Base-by-base conservation (phyloP, 768 basidiomycete species). In the Russula lepida region DNA sequence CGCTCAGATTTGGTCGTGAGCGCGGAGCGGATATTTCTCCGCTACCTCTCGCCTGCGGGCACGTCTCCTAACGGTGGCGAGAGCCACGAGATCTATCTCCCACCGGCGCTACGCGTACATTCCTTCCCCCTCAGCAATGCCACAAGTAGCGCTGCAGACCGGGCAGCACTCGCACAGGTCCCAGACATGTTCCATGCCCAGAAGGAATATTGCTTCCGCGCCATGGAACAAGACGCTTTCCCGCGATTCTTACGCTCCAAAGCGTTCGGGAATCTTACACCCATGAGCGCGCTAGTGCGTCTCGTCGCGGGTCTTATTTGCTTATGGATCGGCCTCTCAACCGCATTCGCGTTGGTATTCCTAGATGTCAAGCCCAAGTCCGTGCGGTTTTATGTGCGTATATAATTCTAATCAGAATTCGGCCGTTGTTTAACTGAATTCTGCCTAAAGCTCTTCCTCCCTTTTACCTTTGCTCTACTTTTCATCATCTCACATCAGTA, bases 51-150 rank as follows among this genome's bases (percentile, higher is more conserved):
- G 6, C 89, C 88, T 6, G 84, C 83, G 35, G 82, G 79, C n/a
- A 86, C 84, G 69, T 81, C 84, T 19, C 81, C 88, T 7, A 84
- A 89, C 64, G 84, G 87, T 17, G 83, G 84, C 13, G 90, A 94
- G 71, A 95, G 93, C 74, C 95, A 98, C 72, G 95, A 98, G 77
- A 95, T 99, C 53, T 98, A 98, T 72, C 86, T 99, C 21, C 97
- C 97, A 0, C 90, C 94, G 1, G 82, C 90, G 25, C 82, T 99
- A 47, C 90, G 97, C 53, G 86, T 98, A 69, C 85, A 95, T 73
- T 80, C 82, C 27, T 98, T 99, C 78, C 93, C 94, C 2, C 78
- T 93, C 57, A 89, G 79, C 68, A 81, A 84, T 46, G 85, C 92
- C 59, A 92, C 91, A 3, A 82, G 79, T 70, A 77, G 84, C 5